These are phyloP conservation scores for Psilocybe mexicana DNA, from an alignment of 1,284 basidiomycete species.

Conservation along the genomic window DNA sequence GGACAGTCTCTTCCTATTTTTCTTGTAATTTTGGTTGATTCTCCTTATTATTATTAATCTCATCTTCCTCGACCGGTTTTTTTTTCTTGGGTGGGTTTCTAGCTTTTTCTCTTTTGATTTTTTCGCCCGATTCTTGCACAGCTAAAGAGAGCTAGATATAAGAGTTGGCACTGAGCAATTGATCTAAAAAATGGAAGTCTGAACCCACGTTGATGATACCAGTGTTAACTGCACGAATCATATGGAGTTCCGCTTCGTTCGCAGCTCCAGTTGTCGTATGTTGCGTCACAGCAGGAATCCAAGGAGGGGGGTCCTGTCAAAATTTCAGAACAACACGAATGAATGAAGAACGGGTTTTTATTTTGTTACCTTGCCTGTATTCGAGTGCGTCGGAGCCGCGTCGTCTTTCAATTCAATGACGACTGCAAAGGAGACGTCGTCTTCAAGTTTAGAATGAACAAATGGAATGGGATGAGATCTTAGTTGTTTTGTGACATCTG, in stretches of 20 bases:
- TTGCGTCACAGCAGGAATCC: conserved; percentile 69
- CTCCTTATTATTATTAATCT: conserved; percentile 9
- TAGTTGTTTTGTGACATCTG: neutral
- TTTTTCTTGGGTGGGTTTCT: conserved; percentile 21
- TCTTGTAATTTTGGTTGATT: conserved; percentile 20
- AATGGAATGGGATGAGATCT: neutral
- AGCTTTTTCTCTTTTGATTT: conserved; percentile 43
- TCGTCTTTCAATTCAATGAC: conserved; percentile 81
- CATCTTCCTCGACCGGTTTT: conserved; percentile 16
- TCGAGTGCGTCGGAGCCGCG: conserved; percentile 54
- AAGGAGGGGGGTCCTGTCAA: conserved; percentile 64
- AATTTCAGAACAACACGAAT: neutral
- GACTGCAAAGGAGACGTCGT: conserved; percentile 81
- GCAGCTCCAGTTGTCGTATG: conserved; percentile 64
- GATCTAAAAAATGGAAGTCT: neutral
- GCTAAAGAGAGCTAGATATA: conserved; percentile 62
- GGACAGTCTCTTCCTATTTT: conserved; percentile 18
- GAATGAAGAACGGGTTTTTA: no score
- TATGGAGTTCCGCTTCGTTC: conserved; percentile 62
- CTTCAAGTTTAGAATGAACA: conserved; percentile 32
- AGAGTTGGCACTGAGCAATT: neutral
- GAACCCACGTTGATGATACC: conserved; percentile 78
- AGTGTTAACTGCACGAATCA: conserved; percentile 80
- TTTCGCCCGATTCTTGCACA: conserved; percentile 78
- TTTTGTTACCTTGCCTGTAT: conserved; percentile 45